These are phyloP conservation scores for Stenocarpella maydis DNA, from an alignment of 2,329 filamentous ascomycete genomes.

Conservation along the genomic window DNA sequence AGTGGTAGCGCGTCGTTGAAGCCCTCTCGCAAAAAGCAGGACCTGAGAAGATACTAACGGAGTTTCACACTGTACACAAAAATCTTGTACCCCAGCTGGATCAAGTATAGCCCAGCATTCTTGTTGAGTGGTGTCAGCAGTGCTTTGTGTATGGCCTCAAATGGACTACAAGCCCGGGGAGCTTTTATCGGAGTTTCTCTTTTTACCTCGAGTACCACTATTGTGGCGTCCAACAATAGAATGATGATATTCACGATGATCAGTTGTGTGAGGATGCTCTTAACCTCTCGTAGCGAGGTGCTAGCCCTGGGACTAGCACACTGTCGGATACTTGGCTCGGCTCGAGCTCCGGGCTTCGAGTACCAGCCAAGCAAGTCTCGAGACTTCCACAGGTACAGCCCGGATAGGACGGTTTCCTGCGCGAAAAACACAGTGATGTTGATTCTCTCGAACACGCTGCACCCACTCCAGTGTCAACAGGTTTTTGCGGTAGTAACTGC, in stretches of 20 bases:
- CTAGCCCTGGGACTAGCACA: not conserved
- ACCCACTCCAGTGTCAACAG: constrained; percentile 43
- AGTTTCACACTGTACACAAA: constrained; percentile 35
- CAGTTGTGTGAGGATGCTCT: constrained; percentile 11
- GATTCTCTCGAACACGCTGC: constrained; percentile 54
- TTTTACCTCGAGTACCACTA: constrained; percentile 17
- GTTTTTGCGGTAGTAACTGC: not conserved
- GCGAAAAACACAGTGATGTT: constrained; percentile 59
- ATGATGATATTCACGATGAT: constrained; percentile 19
- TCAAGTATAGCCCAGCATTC: constrained; percentile 7
- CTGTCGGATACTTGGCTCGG: not conserved
- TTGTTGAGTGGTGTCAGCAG: not conserved
- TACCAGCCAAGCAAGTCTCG: constrained; percentile 49
- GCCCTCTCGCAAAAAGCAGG: not conserved
- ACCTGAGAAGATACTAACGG: not conserved
- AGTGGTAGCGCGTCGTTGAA: too few relatives aligned
- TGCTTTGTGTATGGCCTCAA: not conserved
- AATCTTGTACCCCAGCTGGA: constrained; percentile 21
- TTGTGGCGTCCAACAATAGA: not conserved
- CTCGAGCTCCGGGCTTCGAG: constrained; percentile 37
- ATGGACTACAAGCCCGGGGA: not conserved
- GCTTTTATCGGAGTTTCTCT: not conserved
- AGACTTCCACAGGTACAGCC: constrained; percentile 53
- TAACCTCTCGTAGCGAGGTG: constrained; percentile 2
- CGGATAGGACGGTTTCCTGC: constrained; percentile 57